Base-by-base conservation (phyloP, 2,329 filamentous ascomycete genomes). In the Xylariales sp. region DNA sequence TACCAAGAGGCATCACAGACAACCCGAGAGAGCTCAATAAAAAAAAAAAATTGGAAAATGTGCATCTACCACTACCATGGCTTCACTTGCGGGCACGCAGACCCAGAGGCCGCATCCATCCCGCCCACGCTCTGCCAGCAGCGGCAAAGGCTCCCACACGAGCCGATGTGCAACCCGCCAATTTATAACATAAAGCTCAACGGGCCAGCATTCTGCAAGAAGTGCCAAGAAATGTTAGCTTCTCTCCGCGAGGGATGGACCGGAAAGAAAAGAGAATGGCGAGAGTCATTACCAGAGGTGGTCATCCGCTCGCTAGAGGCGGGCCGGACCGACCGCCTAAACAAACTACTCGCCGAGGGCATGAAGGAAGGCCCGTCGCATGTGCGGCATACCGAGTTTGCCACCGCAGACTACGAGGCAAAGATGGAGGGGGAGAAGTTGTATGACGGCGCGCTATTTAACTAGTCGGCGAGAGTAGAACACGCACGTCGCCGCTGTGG, bases 161-260 rank as follows among this genome's bases (percentile, higher is more conserved):
- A 64, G 36, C 62, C 54, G 14, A 46, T 64, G 53, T 64, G 53
- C 5, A 9, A 28, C 3, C 62, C 62, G 28, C 16, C 41, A 18
- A 28, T 28, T 10, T 58, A 45, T n/a, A 50, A 46, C 45, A 34
- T 32, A 8, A 57, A 28, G 14, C 9, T 52, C 32, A 12, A 4
- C 8, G 7, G 43, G 2, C 8, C 18, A 5, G 14, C 0, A 7
- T 23, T 43, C 8, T 58, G 62, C 34, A n/a, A 28, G 1, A 5
- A 8, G 1, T 52, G 46, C 30, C 3, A 46, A 3, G 3, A 8
- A 0, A 2, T 1, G 16, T 4, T 56, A 9, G 30, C n/a, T 16
- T 3, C 28, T 8, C 14, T 28, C 12, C 28, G 23, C 28, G 3
- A 34, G 7, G 16, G 9, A 1, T 64, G 45, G 32, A 16, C 43